Evolutionary conservation across 1,139 yeast genomes (phyloP), one percentile per base, ranked within the genome.

Genomic region (Candida labiduridarum): DNA sequence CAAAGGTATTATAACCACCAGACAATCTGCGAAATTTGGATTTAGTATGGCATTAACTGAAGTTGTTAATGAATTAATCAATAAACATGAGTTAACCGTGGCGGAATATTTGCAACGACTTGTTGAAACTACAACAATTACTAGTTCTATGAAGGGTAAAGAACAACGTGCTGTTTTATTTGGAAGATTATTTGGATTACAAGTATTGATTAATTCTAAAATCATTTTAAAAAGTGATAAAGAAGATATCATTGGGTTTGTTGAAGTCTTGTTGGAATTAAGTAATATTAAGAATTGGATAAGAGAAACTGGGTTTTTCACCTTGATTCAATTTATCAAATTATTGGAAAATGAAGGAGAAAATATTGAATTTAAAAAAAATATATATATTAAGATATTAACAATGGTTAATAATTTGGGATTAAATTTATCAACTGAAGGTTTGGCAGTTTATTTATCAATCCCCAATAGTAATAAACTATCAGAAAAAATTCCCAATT

Each of bases 41-140:
- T 92, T 87, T 60, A 89, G 96, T 2, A 82, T 90, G 80, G 95
- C 97, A 40, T 71, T 94, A 44, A 83, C 94, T 0, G 98, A 94
- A 65, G 74, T 90, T 1, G 71, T 84, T 19, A 76, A 86, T 19
- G 72, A 81, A 47, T 66, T 79, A n/a, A 62, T 74, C 6, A 59
- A 65, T 6, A 63, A 64, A 12, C 44, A 58, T 1, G 59, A 57
- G 12, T 58, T 73, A 47, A 59, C 73, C 1, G 59, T 72, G 7
- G 52, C 56, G 1, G 59, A 73, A 19, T 82, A 76, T 55, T 68
- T 86, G 50, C 69, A 70, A 4, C 72, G 76, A 55, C 66, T 84
- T 19, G 65, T 72, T 49, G 61, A 66, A 6, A 70, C 76, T 19
- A 76, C 82, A 43, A 69, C 68, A 45, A 66, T 75, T 41, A 75